Conservation (phyloP, 495 filamentous ascomycete species). For the Penicillium mononematosum region DNA sequence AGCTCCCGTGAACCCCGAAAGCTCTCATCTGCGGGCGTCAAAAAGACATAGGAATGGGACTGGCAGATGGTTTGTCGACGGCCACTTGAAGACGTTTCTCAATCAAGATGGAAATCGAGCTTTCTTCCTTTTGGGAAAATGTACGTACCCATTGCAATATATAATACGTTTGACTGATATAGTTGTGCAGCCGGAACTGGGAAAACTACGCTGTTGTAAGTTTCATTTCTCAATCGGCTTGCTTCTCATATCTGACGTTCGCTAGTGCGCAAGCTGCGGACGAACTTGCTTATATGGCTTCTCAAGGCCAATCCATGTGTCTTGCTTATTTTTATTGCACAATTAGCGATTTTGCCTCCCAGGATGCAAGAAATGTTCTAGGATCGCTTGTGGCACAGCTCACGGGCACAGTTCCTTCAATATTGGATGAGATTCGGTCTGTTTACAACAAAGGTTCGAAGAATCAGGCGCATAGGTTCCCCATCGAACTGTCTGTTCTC, state of each 20-base stretch:
- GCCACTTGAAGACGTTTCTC: constrained; percentile 17
- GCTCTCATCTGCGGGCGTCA: constrained; percentile 19
- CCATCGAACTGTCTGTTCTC: constrained; percentile 16
- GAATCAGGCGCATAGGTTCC: constrained; percentile 18
- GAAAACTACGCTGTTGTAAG: constrained; percentile 27
- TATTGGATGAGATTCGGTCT: constrained; percentile 17
- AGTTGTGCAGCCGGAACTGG: constrained; percentile 20
- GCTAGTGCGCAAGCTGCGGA: constrained; percentile 23
- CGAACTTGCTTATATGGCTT: constrained; percentile 15
- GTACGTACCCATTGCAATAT: constrained; percentile 9
- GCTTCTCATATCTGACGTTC: not conserved
- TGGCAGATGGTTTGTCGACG: constrained; percentile 23
- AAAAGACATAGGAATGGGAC: constrained; percentile 8
- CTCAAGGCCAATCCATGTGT: constrained; percentile 2
- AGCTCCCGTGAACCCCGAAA: constrained; percentile 23
- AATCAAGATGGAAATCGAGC: not conserved
- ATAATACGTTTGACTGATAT: not conserved
- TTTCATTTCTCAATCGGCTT: not conserved
- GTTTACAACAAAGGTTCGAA: constrained; percentile 17
- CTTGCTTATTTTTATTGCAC: constrained; percentile 28
- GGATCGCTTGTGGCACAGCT: constrained; percentile 27
- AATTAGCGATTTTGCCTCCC: constrained; percentile 24
- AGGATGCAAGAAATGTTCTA: constrained; percentile 17
- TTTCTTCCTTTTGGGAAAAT: constrained; percentile 25
- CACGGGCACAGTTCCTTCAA: constrained; percentile 10